Evolutionary conservation across 164 flowering plant species (phyloP), one percentile per base, ranked within the genome.

Genomic region (Magnolia changhungtana): DNA sequence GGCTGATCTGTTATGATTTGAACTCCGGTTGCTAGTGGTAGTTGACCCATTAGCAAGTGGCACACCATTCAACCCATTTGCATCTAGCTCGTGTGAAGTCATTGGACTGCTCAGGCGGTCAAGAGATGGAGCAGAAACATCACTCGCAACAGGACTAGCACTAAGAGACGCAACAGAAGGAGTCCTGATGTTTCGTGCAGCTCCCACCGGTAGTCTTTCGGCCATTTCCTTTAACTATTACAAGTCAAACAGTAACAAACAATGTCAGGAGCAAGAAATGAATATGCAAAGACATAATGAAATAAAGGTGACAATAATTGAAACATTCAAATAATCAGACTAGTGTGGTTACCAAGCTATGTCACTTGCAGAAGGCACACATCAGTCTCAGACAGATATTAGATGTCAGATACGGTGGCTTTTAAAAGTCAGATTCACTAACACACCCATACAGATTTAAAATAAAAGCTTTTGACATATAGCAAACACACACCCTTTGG

Each of bases 201-300:
- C 87, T 82, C 96, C 97, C 2, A 91, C 91, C 29, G 99, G 99
- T 72, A 96, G 81, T 81, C 90, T 89, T 81, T 92, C 98, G 71
- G 98, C 99, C 97, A 92, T 91, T 76, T 96, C 97, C 80, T 96
- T 96, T 79, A 96, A 83, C 99, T 95, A 64, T 80, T 51, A 73
- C 61, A 59, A 71, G 14, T 65, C 45, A 49, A 72, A 76, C 73
- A 3, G 31, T 59, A 29, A 27, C 31, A 72, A n/a, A n/a, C 24
- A 20, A 66, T 29, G 45, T 67, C 67, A 63, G 51, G 2, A 55
- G 29, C 45, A 72, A 16, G 10, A 18, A 71, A 8, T 27, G 50
- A 37, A 37, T 37, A 59, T 59, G 63, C 63, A 59, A 19, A 59
- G 16, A 4, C 16, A 14, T 3, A 59, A 59, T 19, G n/a, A 59